A percentile compares a stretch with the other conserved stretches of the same genome.
Conservation (phyloP, 805 yeast species). For the Dipodascus geniculatus region DNA sequence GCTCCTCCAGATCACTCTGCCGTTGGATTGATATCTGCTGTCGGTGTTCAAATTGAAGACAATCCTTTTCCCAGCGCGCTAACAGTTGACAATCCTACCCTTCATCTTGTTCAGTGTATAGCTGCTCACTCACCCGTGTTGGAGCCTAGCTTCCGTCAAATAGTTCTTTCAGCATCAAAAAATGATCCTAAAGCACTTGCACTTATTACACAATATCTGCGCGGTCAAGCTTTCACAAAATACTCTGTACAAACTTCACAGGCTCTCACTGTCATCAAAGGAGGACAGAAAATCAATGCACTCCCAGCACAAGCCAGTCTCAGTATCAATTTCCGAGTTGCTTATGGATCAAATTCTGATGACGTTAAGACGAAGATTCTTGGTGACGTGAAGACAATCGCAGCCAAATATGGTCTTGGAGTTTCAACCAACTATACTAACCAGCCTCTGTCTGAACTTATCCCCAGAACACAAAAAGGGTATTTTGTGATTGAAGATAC, state of each 20-base stretch:
- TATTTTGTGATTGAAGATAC: slow-evolving; percentile 2
- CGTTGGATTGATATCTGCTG: slow-evolving; percentile 59
- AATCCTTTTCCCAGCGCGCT: slow-evolving; percentile 41
- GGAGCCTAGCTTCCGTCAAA: neutral
- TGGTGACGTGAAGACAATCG: slow-evolving; percentile 29
- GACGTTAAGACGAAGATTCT: slow-evolving; percentile 31
- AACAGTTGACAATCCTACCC: slow-evolving; percentile 46
- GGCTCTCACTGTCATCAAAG: slow-evolving; percentile 53
- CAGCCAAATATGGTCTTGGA: slow-evolving; percentile 39
- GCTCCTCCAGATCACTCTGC: slow-evolving; percentile 74
- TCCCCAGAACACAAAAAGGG: neutral
- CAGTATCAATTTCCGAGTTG: slow-evolving; percentile 52
- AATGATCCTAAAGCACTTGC: slow-evolving; percentile 2
- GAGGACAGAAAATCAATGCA: slow-evolving; percentile 70
- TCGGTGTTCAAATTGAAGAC: slow-evolving; percentile 43
- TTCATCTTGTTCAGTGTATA: slow-evolving; percentile 22
- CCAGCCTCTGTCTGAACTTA: slow-evolving; percentile 20
- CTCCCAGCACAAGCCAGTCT: slow-evolving; percentile 53
- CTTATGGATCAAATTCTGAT: slow-evolving; percentile 40
- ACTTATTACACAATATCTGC: slow-evolving; percentile 9
- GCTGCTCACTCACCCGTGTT: slow-evolving; percentile 4
- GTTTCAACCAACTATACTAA: slow-evolving; percentile 24
- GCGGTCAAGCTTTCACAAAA: neutral
- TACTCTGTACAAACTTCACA: slow-evolving; percentile 45
- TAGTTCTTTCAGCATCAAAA: neutral